Conservation (phyloP, 23 red algal species). For the Gracilaria gracilis region DNA sequence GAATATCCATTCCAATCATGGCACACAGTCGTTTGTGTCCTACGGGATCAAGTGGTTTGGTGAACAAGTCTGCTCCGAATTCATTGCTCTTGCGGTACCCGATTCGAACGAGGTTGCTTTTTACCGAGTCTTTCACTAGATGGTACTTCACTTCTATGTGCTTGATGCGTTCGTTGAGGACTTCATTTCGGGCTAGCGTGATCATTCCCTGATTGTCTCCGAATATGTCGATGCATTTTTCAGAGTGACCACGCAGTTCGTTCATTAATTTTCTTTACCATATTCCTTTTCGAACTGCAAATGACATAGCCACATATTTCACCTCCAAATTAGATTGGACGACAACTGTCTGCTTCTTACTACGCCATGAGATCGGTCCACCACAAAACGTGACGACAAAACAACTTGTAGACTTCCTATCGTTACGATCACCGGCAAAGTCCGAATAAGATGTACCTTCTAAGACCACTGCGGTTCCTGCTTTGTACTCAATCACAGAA, state of each 20-base stretch:
- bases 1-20: too few relatives aligned
- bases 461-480: too few relatives aligned
- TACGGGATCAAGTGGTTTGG: too few relatives aligned
- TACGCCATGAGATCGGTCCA: constrained; percentile 24
- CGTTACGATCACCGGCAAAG: constrained; percentile 14
- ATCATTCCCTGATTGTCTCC: not conserved
- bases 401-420: constrained; percentile 27
- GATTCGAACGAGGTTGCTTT: too few relatives aligned
- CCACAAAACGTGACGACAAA: constrained; percentile 24
- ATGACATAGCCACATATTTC: constrained; percentile 24
- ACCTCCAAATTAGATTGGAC: constrained; percentile 27
- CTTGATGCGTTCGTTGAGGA: constrained; percentile 33
- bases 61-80: too few relatives aligned
- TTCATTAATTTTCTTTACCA: constrained; percentile 4
- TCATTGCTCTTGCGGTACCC: too few relatives aligned
- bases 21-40: too few relatives aligned
- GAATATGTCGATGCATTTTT: not conserved
- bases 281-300: constrained; percentile 9
- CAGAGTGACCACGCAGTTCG: not conserved
- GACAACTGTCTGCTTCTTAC: constrained; percentile 36
- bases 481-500: too few relatives aligned
- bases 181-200: not conserved
- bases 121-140: not conserved
- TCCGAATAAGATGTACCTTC: constrained; percentile 33
- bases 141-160: constrained; percentile 56